These are phyloP conservation scores for Vitis rotundifolia DNA, from an alignment of 164 flowering plant genomes.

Conservation along the genomic window DNA sequence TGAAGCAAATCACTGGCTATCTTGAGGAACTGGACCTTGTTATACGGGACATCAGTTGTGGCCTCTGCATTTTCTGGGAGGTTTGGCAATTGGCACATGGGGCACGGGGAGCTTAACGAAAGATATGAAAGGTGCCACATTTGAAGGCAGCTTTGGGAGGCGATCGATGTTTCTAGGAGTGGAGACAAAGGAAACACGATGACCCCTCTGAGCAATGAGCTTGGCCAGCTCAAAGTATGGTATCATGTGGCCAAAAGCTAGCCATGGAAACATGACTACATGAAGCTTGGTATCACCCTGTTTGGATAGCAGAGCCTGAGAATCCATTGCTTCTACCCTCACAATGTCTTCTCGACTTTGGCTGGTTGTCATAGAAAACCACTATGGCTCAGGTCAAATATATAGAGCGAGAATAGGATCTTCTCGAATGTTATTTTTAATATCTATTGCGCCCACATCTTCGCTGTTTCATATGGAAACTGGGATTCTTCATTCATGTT, in stretches of 20 bases:
- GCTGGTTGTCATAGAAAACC: too few species aligned
- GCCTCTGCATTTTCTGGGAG: slow-evolving; percentile 48
- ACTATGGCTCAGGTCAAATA: too few species aligned
- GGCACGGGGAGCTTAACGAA: slow-evolving; percentile 40
- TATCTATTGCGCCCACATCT: too few species aligned
- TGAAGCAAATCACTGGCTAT: slow-evolving; percentile 33
- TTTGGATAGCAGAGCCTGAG: background rate
- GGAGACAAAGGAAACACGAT: slow-evolving; percentile 32
- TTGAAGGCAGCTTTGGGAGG: slow-evolving; percentile 17
- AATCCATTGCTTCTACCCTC: background rate
- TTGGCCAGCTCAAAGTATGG: slow-evolving; percentile 34
- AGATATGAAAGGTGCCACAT: slow-evolving; percentile 10
- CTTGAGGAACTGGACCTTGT: slow-evolving; percentile 28
- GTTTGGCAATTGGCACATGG: slow-evolving; percentile 6
- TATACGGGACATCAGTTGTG: slow-evolving; percentile 35
- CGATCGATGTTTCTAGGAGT: slow-evolving; percentile 41
- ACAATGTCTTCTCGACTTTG: too few species aligned
- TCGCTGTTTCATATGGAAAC: too few species aligned
- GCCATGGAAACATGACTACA: slow-evolving; percentile 42
- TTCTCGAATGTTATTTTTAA: too few species aligned
- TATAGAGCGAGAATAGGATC: too few species aligned
- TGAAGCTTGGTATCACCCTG: slow-evolving; percentile 16
- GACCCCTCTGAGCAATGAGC: slow-evolving; percentile 34
- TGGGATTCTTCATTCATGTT: too few species aligned
- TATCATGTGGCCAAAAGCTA: slow-evolving; percentile 39